Evolutionary conservation across 139 green algal species (phyloP), one percentile per base, ranked within the genome.

Genomic region (Chlorella sorokiniana): DNA sequence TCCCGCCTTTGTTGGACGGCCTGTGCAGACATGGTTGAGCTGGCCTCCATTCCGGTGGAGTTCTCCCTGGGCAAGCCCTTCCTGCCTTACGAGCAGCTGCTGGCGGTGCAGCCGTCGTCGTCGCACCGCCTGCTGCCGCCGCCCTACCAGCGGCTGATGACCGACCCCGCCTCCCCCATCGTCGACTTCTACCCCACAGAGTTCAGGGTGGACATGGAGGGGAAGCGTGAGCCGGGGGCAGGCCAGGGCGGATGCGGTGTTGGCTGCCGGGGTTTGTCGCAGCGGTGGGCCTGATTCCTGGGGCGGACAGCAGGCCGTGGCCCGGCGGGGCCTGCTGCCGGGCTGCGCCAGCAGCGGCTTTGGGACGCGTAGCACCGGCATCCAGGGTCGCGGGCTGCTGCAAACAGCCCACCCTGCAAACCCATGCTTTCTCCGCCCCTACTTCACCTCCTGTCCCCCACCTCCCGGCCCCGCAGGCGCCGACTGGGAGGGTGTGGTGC

Each of bases 401-500:
- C n/a, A n/a, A n/a, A n/a, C n/a, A n/a, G n/a, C n/a, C n/a, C n/a
- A n/a, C n/a, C n/a, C n/a, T n/a, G n/a, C n/a, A n/a, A n/a, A n/a
- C n/a, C n/a, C n/a, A n/a, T 70, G 27, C 33, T 44, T 5, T 14
- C 29, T 41, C 11, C 2, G 63, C 5, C 25, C 67, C 6, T 22
- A 69, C 29, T 25, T 38, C 62, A 41, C 31, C 62, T 31, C 8
- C 61, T 67, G 27, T 31, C 9, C 62, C 4, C 4, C 54, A 29
- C n/a, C 20, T 72, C 9, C 65, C 65, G 20, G 22, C 37, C 68
- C 68, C 29, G 77, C 77, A 82, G 77, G 77, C 9, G 90, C 93
- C 22, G 93, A 96, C 74, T 98, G 95, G 95, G 95, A 98, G 89
- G 95, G 90, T 35, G 83, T 96, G 7, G 93, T 96, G 18, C 88